Conservation (phyloP, 2,329 filamentous ascomycete species). For the Fusarium albidum region DNA sequence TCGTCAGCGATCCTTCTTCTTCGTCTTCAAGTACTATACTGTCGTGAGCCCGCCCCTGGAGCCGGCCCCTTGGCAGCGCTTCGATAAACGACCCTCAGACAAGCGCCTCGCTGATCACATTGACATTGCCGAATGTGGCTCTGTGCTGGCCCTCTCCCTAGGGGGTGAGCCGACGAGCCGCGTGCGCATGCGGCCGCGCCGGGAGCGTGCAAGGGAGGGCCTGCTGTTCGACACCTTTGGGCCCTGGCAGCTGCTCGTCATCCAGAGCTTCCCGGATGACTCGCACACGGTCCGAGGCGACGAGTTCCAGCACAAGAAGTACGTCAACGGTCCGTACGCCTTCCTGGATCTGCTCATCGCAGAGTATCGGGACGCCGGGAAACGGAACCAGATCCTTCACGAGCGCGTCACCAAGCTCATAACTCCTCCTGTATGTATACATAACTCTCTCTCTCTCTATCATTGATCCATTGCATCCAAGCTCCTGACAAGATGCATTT, state of each 20-base stretch:
- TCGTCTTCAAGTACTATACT: conserved; percentile 72
- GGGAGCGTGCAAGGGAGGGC: conserved; percentile 58
- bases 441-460: no score
- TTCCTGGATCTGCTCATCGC: conserved; percentile 66
- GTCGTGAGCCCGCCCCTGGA: conserved; percentile 63
- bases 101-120: conserved; percentile 58
- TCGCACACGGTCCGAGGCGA: conserved; percentile 63
- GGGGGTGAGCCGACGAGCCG: conserved; percentile 59
- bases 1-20: conserved; percentile 66
- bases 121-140: conserved; percentile 66
- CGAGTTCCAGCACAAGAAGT: conserved; percentile 60
- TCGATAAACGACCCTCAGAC: conserved; percentile 56
- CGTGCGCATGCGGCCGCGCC: conserved; percentile 57
- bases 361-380: conserved; percentile 68
- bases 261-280: conserved; percentile 68
- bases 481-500: conserved; percentile 19
- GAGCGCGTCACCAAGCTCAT: conserved; percentile 65
- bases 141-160: conserved; percentile 66
- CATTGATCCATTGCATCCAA: no score
- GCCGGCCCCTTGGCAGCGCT: conserved; percentile 67
- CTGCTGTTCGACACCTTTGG: conserved; percentile 66
- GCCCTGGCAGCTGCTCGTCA: conserved; percentile 66
- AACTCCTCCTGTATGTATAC: conserved; percentile 50
- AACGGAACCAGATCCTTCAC: conserved; percentile 65
- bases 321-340: conserved; percentile 68